Evolutionary conservation across 179 eudicot genomes (phyloP).

Genomic region (Drosera spatulata): DNA sequence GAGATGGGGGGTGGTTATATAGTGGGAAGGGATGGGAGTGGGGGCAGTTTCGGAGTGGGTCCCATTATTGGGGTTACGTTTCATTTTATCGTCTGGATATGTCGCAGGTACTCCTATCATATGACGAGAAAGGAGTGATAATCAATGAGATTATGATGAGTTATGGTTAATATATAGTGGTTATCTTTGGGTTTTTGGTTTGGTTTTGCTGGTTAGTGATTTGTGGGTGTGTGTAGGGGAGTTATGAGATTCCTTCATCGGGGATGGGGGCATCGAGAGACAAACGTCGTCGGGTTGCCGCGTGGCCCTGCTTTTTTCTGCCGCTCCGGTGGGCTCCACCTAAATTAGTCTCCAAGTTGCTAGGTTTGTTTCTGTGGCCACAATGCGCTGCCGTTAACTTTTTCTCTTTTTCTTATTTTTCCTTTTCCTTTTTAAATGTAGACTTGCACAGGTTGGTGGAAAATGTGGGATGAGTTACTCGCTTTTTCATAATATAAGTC

Average conservation of each 20-base stretch:
- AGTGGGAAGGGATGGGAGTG: conserved; percentile 5
- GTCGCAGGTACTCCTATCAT: neutral
- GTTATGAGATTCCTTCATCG: conserved; percentile 1
- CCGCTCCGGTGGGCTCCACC: neutral
- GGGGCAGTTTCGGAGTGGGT: conserved; percentile 56
- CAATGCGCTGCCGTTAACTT: too few relatives aligned
- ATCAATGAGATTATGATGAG: too few relatives aligned
- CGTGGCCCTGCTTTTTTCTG: conserved; percentile 14
- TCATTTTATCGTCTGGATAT: conserved; percentile 15
- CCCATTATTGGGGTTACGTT: conserved; percentile 12
- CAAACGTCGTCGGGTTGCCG: conserved; percentile 42
- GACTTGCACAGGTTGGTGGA: too few relatives aligned
- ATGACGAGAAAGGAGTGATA: neutral
- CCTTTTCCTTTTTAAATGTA: too few relatives aligned
- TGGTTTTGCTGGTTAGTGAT: neutral
- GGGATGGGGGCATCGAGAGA: neutral
- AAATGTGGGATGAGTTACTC: too few relatives aligned
- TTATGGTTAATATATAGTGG: too few relatives aligned
- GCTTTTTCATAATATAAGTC: too few relatives aligned
- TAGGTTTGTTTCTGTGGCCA: too few relatives aligned
- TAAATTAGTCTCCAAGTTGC: too few relatives aligned
- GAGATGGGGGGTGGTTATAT: neutral
- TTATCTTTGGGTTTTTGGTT: too few relatives aligned
- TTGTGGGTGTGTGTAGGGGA: neutral
- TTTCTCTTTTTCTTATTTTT: too few relatives aligned